Evolutionary conservation across 2,329 filamentous ascomycete species (phyloP).

Genomic region (Cladobotryum protrusum): DNA sequence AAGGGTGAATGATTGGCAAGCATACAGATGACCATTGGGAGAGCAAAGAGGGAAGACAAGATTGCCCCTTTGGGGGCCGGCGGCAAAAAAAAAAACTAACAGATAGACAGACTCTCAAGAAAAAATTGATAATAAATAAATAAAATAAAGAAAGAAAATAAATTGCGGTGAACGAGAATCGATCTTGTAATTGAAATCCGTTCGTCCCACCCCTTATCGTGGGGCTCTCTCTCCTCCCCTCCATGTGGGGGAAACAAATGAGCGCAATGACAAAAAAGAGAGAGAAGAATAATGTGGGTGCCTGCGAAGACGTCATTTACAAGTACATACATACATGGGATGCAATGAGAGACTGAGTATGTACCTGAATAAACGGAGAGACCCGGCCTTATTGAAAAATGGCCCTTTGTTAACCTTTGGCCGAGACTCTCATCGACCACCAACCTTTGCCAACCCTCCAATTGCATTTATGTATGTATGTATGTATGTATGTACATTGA

Average conservation of each 20-base stretch:
- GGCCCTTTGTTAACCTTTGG: too few species aligned
- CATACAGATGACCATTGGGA: too few species aligned
- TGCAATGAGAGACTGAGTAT: background rate
- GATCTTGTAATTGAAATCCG: background rate
- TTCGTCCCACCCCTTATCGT: background rate
- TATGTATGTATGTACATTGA: too few species aligned
- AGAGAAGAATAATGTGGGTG: background rate
- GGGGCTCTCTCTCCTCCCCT: background rate
- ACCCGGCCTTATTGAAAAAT: background rate
- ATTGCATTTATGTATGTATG: too few species aligned
- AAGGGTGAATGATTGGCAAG: too few species aligned
- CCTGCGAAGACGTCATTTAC: background rate
- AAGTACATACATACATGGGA: too few species aligned
- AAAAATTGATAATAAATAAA: too few species aligned
- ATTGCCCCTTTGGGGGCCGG: too few species aligned
- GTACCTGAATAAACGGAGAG: background rate
- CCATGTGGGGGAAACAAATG: conserved; percentile 1
- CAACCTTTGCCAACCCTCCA: too few species aligned
- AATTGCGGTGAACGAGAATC: background rate
- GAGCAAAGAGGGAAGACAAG: too few species aligned
- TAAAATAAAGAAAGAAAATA: background rate
- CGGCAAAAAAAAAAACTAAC: background rate
- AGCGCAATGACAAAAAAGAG: background rate
- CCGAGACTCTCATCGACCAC: background rate
- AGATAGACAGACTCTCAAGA: too few species aligned